Evolutionary conservation across 768 basidiomycete species (phyloP).

Genomic region (Leccinum incarnatum): DNA sequence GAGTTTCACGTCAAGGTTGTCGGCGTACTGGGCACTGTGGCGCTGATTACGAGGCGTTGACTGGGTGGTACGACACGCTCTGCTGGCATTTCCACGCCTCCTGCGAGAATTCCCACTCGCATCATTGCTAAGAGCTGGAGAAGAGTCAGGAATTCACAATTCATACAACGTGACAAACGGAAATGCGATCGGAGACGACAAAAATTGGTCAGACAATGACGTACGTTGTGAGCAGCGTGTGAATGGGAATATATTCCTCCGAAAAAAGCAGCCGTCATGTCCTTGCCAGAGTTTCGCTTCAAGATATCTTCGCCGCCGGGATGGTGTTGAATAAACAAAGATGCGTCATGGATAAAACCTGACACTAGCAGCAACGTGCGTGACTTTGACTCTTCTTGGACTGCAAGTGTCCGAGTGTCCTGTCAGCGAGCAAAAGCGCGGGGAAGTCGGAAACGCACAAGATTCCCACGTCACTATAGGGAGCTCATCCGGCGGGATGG

Average conservation of each 20-base stretch:
- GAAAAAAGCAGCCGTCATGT: constrained; percentile 82
- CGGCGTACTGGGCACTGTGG: constrained; percentile 8
- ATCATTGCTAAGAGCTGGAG: constrained; percentile 67
- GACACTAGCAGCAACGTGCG: constrained; percentile 69
- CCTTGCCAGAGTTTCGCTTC: constrained; percentile 63
- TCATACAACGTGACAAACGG: background rate
- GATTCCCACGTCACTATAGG: constrained; percentile 81
- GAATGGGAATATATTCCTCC: constrained; percentile 83
- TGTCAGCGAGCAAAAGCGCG: constrained; percentile 1
- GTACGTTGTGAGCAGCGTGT: constrained; percentile 76
- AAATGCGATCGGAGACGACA: constrained; percentile 5
- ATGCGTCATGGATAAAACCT: constrained; percentile 86
- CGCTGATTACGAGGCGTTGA: constrained; percentile 37
- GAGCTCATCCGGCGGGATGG: constrained; percentile 51
- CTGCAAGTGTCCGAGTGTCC: constrained; percentile 32
- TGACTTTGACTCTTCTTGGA: constrained; percentile 63
- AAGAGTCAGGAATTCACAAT: background rate
- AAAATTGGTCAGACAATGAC: constrained; percentile 20
- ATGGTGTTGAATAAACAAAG: constrained; percentile 69
- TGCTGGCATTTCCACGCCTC: constrained; percentile 53
- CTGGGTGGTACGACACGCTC: constrained; percentile 46
- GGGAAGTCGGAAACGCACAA: constrained; percentile 45
- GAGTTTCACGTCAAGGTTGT: background rate
- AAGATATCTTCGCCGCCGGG: constrained; percentile 74
- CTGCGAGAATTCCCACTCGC: constrained; percentile 67